phyloP scores from a whole-genome alignment of 805 yeast genomes.

The Candida awuae region DNA sequence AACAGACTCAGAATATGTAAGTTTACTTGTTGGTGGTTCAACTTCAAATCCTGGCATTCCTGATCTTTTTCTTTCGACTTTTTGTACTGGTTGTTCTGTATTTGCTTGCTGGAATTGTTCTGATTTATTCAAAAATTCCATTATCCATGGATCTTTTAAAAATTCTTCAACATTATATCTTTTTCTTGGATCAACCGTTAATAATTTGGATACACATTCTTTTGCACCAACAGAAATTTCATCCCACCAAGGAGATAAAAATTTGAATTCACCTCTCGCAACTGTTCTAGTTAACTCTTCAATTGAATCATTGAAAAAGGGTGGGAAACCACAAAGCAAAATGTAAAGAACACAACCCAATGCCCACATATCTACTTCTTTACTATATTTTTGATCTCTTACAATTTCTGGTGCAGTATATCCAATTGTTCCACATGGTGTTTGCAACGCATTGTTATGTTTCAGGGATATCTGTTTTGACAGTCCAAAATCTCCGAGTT shows the following conservation, averaged over 20 bases:
- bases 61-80: conserved; percentile 2
- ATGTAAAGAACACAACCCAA: conserved; percentile 94
- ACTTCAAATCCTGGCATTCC: conserved; percentile 8
- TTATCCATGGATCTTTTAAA: conserved; percentile 71
- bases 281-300: conserved; percentile 70
- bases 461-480: conserved; percentile 85
- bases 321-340: conserved; percentile 93
- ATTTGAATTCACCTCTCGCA: conserved; percentile 70
- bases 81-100: conserved; percentile 14
- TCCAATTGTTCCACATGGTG: conserved; percentile 98
- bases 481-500: conserved; percentile 91
- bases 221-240: conserved; percentile 66
- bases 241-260: conserved; percentile 85
- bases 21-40: neutral
- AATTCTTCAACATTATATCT: conserved; percentile 69
- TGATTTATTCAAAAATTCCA: conserved; percentile 23
- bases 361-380: conserved; percentile 98
- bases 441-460: conserved; percentile 55
- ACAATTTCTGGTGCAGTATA: conserved; percentile 98
- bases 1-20: conserved; percentile 5
- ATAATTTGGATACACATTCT: conserved; percentile 54
- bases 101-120: conserved; percentile 22
- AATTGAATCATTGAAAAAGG: conserved; percentile 81
- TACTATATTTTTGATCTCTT: conserved; percentile 83
- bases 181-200: conserved; percentile 62